Conservation (phyloP, 768 basidiomycete genomes). For the Lactarius quietus region DNA sequence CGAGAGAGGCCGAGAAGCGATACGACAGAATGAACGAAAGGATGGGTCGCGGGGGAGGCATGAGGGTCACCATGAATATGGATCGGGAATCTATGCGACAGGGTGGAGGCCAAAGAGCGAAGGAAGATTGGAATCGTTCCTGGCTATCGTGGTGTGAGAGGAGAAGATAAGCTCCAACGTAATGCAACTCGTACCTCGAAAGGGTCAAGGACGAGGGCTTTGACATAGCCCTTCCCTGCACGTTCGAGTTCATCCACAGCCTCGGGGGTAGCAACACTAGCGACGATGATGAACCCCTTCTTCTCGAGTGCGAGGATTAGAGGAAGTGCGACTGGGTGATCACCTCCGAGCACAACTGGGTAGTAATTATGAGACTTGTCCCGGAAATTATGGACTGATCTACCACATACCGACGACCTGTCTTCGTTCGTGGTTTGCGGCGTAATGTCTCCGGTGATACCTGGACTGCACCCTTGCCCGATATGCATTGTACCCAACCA, state of each 20-base stretch:
- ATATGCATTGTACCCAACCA: slow-evolving; percentile 50
- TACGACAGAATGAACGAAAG: slow-evolving; percentile 74
- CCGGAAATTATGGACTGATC: slow-evolving; percentile 10
- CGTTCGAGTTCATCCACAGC: slow-evolving; percentile 63
- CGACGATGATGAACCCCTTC: slow-evolving; percentile 79
- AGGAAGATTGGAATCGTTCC: slow-evolving; percentile 71
- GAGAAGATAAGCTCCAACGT: not conserved
- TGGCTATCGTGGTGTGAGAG: slow-evolving; percentile 43
- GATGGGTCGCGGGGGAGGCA: slow-evolving; percentile 56
- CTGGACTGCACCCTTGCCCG: slow-evolving; percentile 28
- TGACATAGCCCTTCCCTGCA: slow-evolving; percentile 68
- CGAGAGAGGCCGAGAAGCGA: slow-evolving; percentile 60
- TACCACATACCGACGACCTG: slow-evolving; percentile 42
- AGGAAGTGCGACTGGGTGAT: slow-evolving; percentile 65
- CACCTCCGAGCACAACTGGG: slow-evolving; percentile 78
- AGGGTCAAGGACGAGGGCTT: slow-evolving; percentile 78
- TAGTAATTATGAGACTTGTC: slow-evolving; percentile 10
- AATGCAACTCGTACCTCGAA: slow-evolving; percentile 50
- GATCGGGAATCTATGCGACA: slow-evolving; percentile 81
- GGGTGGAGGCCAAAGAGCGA: slow-evolving; percentile 72
- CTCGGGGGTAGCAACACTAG: slow-evolving; percentile 68
- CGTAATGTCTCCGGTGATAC: slow-evolving; percentile 27
- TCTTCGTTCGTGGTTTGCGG: slow-evolving; percentile 38
- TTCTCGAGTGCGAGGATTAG: slow-evolving; percentile 70
- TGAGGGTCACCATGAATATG: slow-evolving; percentile 78